phyloP scores from a whole-genome alignment of 345 rosid genomes.

The Pugionium cornutum region DNA sequence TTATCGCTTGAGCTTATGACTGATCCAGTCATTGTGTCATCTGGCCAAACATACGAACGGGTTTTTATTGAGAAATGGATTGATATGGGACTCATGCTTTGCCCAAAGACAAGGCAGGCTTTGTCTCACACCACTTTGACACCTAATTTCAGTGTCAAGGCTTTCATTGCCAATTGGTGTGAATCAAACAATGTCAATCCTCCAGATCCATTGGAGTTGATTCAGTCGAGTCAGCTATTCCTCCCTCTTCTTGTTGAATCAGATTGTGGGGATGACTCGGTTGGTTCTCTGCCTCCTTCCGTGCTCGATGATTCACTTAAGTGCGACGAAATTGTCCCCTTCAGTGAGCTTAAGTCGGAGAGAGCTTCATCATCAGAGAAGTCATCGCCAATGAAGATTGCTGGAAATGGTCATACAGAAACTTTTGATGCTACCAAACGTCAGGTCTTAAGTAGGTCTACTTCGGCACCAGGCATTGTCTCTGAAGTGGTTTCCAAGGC shows the following conservation, averaged over 20 bases:
- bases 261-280: constrained; percentile 49
- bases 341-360: constrained; percentile 4
- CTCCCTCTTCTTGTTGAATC: constrained; percentile 49
- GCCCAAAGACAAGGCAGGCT: constrained; percentile 85
- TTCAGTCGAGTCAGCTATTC: constrained; percentile 49
- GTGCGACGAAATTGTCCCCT: neutral
- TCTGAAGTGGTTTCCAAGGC: constrained; percentile 46
- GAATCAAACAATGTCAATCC: constrained; percentile 74
- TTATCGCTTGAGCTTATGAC: constrained; percentile 94
- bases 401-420: constrained; percentile 33
- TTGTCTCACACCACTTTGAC: constrained; percentile 67
- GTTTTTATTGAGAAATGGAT: constrained; percentile 84
- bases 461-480: constrained; percentile 57
- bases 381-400: constrained; percentile 12
- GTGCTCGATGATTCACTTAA: constrained; percentile 38
- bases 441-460: constrained; percentile 57
- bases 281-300: constrained; percentile 42
- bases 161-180: constrained; percentile 91
- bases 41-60: constrained; percentile 93
- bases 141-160: constrained; percentile 88
- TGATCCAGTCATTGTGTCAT: constrained; percentile 88
- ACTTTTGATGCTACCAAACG: constrained; percentile 41
- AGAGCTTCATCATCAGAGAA: constrained; percentile 30
- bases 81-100: constrained; percentile 82
- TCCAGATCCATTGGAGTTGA: constrained; percentile 71